Percentiles rank a stretch among this genome's conserved stretches.
These are phyloP conservation scores for Byssothecium circinans DNA, from an alignment of 2,329 filamentous ascomycete genomes.

Conservation along the genomic window DNA sequence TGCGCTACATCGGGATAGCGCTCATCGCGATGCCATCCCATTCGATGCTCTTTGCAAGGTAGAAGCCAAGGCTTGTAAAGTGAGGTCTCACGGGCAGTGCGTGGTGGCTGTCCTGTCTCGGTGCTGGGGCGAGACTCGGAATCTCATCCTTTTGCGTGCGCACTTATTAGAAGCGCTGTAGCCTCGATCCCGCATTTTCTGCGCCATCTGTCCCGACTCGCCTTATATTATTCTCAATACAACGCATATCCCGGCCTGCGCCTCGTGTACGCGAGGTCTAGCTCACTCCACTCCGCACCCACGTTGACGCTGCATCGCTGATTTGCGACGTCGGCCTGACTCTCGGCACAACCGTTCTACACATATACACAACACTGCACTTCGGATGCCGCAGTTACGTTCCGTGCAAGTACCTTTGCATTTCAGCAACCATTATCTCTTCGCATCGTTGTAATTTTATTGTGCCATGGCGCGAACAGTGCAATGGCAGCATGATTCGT, in stretches of 20 bases:
- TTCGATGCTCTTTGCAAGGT: slow-evolving; percentile 8
- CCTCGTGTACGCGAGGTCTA: slow-evolving; percentile 4
- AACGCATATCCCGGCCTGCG: slow-evolving; percentile 9
- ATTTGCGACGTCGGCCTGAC: slow-evolving; percentile 9
- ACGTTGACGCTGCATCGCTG: too few relatives aligned
- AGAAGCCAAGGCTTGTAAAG: neutral
- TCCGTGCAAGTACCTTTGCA: neutral
- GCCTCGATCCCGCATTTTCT: neutral
- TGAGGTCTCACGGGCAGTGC: slow-evolving; percentile 4
- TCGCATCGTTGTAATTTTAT: slow-evolving; percentile 4
- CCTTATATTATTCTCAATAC: neutral
- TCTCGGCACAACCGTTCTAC: slow-evolving; percentile 11
- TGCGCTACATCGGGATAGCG: slow-evolving; percentile 8
- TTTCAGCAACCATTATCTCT: neutral
- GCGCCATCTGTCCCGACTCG: slow-evolving; percentile 2
- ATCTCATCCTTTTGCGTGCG: neutral
- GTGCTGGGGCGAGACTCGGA: neutral
- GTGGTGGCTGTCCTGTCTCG: slow-evolving; percentile 1
- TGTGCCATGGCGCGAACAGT: slow-evolving; percentile 36
- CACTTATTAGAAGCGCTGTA: neutral
- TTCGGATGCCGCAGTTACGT: slow-evolving; percentile 15
- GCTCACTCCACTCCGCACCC: slow-evolving; percentile 10
- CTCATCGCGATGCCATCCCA: slow-evolving; percentile 2
- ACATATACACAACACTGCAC: slow-evolving; percentile 7
- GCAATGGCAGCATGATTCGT: slow-evolving; percentile 35